Evolutionary conservation across 768 basidiomycete species (phyloP), one percentile per base, ranked within the genome.

Genomic region (Pholiota microspora): DNA sequence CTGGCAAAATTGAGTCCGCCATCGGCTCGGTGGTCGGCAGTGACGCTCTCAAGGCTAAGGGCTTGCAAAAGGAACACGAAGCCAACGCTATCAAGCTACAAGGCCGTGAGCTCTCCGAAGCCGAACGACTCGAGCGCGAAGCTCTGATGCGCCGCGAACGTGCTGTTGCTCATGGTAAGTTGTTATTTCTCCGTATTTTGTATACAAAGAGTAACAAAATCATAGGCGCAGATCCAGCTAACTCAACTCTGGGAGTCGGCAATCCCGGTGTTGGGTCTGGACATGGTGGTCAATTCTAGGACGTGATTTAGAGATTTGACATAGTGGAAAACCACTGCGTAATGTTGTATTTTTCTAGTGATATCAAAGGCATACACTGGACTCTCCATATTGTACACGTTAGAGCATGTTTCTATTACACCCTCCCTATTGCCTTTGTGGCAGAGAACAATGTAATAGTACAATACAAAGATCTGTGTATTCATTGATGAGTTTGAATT

Each of bases 41-140:
- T 61, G 69, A 70, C 25, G 64, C 77, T 0, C 64, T 83, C 16
- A 78, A 79, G 59, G 72, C 72, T 7, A 79, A 78, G 59, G 82
- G 79, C 15, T 53, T 74, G 23, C 70, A 80, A 69, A 82, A 81
- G 61, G 77, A 83, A 59, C 72, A 74, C 71, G 79, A 81, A 66
- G 81, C 80, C 0, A 69, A 75, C 24, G 65, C 74, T 0, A 56
- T 75, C 34, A 77, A 77, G 55, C 50, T 72, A 8, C 81, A 83
- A 63, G 71, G 74, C 24, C 63, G 66, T 6, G 82, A 83, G 60
- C 67, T 83, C 16, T 70, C 74, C 2, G 78, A 82, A 61, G 82
- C 82, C 15, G 79, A 83, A 63, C 73, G 77, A 10, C 69, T 83
- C 5, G 82, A 83, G 63, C 67, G 67, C 4, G 80, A 82, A 59